Evolutionary conservation across 495 filamentous ascomycete species (phyloP).

Genomic region (Neurospora intermedia): DNA sequence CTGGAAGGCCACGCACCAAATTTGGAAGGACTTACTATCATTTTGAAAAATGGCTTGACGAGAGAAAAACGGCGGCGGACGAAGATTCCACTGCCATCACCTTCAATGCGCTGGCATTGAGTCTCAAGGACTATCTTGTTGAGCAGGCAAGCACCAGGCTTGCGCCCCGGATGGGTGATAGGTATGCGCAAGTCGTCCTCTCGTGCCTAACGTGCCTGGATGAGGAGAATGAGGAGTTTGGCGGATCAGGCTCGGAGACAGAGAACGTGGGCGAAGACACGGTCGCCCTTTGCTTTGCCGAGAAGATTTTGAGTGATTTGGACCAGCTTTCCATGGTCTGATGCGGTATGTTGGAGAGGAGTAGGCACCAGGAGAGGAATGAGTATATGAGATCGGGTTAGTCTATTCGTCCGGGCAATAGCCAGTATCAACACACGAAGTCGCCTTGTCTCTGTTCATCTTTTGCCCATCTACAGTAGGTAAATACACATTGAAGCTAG

Average conservation of each 20-base stretch:
- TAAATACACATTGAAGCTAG: neutral
- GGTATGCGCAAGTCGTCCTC: constrained; percentile 39
- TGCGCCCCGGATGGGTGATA: constrained; percentile 37
- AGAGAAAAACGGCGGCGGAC: neutral
- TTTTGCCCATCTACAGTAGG: too few relatives aligned
- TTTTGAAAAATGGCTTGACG: neutral
- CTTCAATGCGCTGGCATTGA: neutral
- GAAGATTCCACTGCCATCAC: neutral
- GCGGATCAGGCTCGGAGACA: constrained; percentile 36
- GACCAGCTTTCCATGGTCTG: neutral
- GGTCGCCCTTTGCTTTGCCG: constrained; percentile 15
- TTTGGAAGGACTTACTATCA: neutral
- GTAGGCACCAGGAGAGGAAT: too few relatives aligned
- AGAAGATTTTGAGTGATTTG: neutral
- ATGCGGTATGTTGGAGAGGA: neutral
- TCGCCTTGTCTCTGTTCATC: too few relatives aligned
- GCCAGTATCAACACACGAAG: too few relatives aligned
- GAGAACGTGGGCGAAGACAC: constrained; percentile 39
- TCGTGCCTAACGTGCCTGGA: constrained; percentile 49
- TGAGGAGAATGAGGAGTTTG: constrained; percentile 34
- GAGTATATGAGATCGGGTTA: too few relatives aligned
- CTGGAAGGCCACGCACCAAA: rapidly evolving
- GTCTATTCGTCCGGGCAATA: too few relatives aligned
- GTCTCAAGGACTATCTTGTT: constrained; percentile 29
- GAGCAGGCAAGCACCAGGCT: constrained; percentile 28